Evolutionary conservation across 73 alveolate species (phyloP).

Genomic region (Blepharisma stoltei): DNA sequence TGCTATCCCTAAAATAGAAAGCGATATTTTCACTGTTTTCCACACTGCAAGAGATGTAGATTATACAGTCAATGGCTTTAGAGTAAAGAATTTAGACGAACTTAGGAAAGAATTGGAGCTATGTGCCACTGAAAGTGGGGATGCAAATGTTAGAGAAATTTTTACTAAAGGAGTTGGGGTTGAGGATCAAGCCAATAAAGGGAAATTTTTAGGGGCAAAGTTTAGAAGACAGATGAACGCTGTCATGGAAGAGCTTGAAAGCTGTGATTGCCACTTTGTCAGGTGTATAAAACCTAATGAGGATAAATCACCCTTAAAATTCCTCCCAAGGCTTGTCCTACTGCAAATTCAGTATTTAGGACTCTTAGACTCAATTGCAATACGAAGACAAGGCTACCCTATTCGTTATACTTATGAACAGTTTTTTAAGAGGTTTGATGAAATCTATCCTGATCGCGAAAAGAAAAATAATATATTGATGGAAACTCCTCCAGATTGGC

Average conservation of each 20-base stretch:
- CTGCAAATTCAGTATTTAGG: slow-evolving; percentile 85
- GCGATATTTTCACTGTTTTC: slow-evolving; percentile 37
- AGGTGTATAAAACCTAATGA: slow-evolving; percentile 88
- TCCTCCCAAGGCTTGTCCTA: slow-evolving; percentile 68
- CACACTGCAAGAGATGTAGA: slow-evolving; percentile 82
- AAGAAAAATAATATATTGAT: neutral
- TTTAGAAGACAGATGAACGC: slow-evolving; percentile 64
- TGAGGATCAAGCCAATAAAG: slow-evolving; percentile 49
- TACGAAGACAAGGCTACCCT: slow-evolving; percentile 81
- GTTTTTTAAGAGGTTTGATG: slow-evolving; percentile 67
- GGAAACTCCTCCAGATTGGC: neutral
- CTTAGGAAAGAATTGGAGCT: slow-evolving; percentile 42
- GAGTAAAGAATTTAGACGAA: slow-evolving; percentile 74
- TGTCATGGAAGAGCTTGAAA: slow-evolving; percentile 56
- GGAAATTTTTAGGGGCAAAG: slow-evolving; percentile 63
- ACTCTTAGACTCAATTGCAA: slow-evolving; percentile 91
- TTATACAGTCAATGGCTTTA: slow-evolving; percentile 41
- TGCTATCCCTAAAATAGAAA: slow-evolving; percentile 16
- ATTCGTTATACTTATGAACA: slow-evolving; percentile 72
- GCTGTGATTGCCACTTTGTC: slow-evolving; percentile 74
- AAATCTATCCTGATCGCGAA: neutral
- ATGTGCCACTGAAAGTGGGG: slow-evolving; percentile 53
- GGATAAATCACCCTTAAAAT: slow-evolving; percentile 55
- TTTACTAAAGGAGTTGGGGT: slow-evolving; percentile 33
- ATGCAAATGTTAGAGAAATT: slow-evolving; percentile 44